Conservation (phyloP, 108 stramenopile species). For the Chaetoceros tenuissimus region DNA sequence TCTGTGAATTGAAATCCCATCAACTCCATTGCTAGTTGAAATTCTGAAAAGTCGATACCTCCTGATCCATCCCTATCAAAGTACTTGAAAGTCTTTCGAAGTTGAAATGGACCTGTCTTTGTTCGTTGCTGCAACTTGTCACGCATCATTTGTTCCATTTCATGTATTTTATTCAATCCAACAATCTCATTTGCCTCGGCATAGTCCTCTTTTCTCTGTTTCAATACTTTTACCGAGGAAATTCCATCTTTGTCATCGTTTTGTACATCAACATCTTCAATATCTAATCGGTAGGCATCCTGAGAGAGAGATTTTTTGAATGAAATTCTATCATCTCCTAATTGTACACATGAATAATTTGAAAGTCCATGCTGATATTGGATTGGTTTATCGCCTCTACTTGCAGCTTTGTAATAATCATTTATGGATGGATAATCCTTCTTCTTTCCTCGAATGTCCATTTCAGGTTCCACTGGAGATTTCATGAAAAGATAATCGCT, state of each 20-base stretch:
- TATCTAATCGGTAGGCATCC: conserved; percentile 37
- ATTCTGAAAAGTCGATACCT: conserved; percentile 51
- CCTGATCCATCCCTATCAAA: conserved; percentile 53
- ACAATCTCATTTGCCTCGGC: conserved; percentile 50
- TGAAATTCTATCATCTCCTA: conserved; percentile 54
- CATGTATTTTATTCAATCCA: conserved; percentile 38
- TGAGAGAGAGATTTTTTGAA: conserved; percentile 54
- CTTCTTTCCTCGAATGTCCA: conserved; percentile 31
- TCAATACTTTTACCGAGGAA: conserved; percentile 21
- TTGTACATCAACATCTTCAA: conserved; percentile 26
- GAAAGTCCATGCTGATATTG: conserved; percentile 50
- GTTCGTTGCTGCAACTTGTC: conserved; percentile 57
- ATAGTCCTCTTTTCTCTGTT: conserved; percentile 41
- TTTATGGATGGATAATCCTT: conserved; percentile 44
- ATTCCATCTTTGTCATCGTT: conserved; percentile 6
- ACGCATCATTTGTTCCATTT: conserved; percentile 64
- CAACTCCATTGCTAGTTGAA: conserved; percentile 58
- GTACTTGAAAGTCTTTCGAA: conserved; percentile 56
- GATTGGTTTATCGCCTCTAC: conserved; percentile 31
- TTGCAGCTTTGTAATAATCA: conserved; percentile 40
- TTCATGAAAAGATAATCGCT: no score
- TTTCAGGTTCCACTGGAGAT: no score
- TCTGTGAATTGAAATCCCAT: conserved; percentile 65
- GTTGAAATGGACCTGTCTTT: conserved; percentile 51
- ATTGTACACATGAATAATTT: conserved; percentile 46